Base-by-base conservation (phyloP, 768 basidiomycete genomes). In the Xerocomellus amylosporus region DNA sequence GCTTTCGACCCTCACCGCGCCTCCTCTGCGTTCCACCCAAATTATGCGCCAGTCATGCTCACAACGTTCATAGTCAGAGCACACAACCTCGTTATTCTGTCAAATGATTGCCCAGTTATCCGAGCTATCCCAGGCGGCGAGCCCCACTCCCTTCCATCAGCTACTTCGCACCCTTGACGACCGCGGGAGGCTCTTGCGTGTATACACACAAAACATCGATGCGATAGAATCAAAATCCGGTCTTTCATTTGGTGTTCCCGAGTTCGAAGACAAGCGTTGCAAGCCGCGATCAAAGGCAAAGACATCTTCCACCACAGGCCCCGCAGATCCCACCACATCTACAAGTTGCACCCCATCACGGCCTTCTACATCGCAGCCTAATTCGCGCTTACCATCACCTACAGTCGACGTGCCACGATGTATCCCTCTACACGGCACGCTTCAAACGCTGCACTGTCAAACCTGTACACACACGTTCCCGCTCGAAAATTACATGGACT, bases 191-290 rank as follows among this genome's bases (percentile, higher is more conserved):
- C 81, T 96, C 4, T 78, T 94, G 36, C 80, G 93, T 24, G 90
- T 93, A 2, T 96, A 95, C 71, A 94, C 93, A 0, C 93, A 96
- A 75, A 95, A 96, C 71, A 95, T 95, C 55, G 93, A 96, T 67
- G 86, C 85, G 24, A 84, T 96, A 39, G 93, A 96, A 67, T 76
- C 77, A 55, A 93, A 92, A 68, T 87, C 82, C n/a, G 93, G 93
- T 4, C 79, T 96, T 10, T 84, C 87, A 1, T 90, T 90, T 56
- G 92, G 93, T n/a, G 78, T 94, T 12, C 91, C 92, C 24, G 80
- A 81, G 52, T 84, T 82, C 57, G 79, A 82, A 56, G 78, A 73
- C 55, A 82, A 77, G 61, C 79, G 83, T n/a, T 74, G 62, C 44
- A 85, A 80, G 66, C 69, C 77, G 24, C 77, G 81, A 47, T 71